Evolutionary conservation across 2,329 filamentous ascomycete genomes (phyloP).

Genomic region (Penicillium palitans): DNA sequence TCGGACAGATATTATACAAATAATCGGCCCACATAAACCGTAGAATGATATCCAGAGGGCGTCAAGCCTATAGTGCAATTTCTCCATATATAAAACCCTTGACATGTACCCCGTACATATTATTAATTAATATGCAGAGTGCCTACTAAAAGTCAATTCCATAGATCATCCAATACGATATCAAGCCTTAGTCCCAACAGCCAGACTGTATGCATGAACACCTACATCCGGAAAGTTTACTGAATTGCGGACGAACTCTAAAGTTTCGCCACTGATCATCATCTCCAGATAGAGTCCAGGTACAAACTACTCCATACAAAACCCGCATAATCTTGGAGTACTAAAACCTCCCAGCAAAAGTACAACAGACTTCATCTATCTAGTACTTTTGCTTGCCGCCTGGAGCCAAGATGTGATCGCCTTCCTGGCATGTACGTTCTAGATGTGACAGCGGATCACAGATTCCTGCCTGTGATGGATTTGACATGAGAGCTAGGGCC

Average conservation of each 20-base stretch:
- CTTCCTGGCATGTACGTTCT: slow-evolving; percentile 7
- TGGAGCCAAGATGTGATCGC: slow-evolving; percentile 6
- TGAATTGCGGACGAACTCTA: background rate
- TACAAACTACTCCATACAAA: background rate
- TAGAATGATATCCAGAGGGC: background rate
- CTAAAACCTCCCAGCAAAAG: slow-evolving; percentile 10
- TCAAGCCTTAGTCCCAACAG: background rate
- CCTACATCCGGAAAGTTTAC: background rate
- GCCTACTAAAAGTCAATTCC: slow-evolving; percentile 2
- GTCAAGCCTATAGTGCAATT: background rate
- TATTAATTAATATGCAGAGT: background rate
- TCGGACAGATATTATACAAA: background rate
- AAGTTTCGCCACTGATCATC: slow-evolving; percentile 10
- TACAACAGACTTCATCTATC: slow-evolving; percentile 7
- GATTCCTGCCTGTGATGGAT: slow-evolving; percentile 11
- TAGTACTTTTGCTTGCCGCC: slow-evolving; percentile 20
- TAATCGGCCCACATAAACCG: background rate
- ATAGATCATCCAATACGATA: background rate
- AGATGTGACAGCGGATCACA: slow-evolving; percentile 21
- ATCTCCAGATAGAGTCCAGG: background rate
- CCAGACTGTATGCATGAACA: slow-evolving; percentile 1
- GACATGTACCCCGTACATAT: background rate
- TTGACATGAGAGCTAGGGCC: slow-evolving; percentile 1
- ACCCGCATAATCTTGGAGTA: background rate
- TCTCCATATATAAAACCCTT: background rate